These are phyloP conservation scores for Paralagenidium karlingii DNA, from an alignment of 352 stramenopile genomes.

Conservation along the genomic window DNA sequence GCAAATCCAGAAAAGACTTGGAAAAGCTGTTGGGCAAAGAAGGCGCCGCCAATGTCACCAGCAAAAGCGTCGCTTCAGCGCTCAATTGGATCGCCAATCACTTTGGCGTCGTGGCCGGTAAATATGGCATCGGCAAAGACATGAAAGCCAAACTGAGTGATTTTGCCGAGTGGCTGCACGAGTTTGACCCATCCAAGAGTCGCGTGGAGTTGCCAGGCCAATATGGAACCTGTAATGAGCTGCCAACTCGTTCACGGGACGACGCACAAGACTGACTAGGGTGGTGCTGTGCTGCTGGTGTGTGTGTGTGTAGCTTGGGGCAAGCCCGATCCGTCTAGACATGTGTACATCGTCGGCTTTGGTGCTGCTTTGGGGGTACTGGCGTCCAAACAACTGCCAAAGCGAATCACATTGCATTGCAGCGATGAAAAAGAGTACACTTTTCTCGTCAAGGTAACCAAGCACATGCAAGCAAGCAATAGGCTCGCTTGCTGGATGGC, in stretches of 20 bases:
- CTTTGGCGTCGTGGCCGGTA: slow-evolving; percentile 58
- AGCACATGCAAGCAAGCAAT: not conserved
- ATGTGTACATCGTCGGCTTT: slow-evolving; percentile 64
- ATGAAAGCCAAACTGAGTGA: slow-evolving; percentile 70
- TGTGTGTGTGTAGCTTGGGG: slow-evolving; percentile 35
- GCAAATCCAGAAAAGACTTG: slow-evolving; percentile 32
- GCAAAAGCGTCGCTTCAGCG: slow-evolving; percentile 35
- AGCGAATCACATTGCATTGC: slow-evolving; percentile 67
- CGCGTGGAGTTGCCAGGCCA: slow-evolving; percentile 67
- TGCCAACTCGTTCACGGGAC: slow-evolving; percentile 5
- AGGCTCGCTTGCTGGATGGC: not conserved
- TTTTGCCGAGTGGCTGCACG: slow-evolving; percentile 77
- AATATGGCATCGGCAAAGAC: slow-evolving; percentile 59
- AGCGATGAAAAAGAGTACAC: slow-evolving; percentile 75
- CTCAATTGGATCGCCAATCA: slow-evolving; percentile 58
- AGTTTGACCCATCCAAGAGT: slow-evolving; percentile 63
- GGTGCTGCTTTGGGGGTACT: slow-evolving; percentile 64
- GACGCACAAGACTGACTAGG: not conserved
- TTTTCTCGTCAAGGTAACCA: slow-evolving; percentile 85
- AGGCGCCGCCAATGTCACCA: slow-evolving; percentile 29
- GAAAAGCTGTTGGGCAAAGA: slow-evolving; percentile 66
- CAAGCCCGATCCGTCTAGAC: slow-evolving; percentile 45
- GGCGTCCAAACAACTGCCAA: slow-evolving; percentile 74
- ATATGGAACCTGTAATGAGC: slow-evolving; percentile 58
- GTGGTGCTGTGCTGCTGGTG: not conserved